Evolutionary conservation across 2,329 filamentous ascomycete genomes (phyloP).

Genomic region (Calcarisporium arbuscula): DNA sequence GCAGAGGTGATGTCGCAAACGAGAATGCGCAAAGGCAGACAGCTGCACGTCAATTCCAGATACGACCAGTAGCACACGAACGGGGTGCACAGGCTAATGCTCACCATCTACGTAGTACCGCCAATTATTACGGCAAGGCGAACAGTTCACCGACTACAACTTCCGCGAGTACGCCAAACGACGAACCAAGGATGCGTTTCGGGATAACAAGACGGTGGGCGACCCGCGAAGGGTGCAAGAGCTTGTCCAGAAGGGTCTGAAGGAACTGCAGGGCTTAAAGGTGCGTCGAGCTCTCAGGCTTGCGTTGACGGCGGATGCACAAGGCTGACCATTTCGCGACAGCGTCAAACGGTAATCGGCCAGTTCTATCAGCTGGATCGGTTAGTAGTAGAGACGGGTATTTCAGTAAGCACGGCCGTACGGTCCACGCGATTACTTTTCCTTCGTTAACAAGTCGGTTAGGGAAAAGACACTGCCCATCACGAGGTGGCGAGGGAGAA

Average conservation of each 20-base stretch:
- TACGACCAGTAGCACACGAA: too few relatives aligned
- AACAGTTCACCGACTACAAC: conserved; percentile 90
- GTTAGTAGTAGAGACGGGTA: conserved; percentile 85
- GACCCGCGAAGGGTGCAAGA: conserved; percentile 79
- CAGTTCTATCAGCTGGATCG: conserved; percentile 91
- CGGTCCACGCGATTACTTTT: neutral
- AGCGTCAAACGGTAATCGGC: conserved; percentile 93
- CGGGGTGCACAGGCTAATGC: conserved; percentile 5
- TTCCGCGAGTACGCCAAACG: conserved; percentile 95
- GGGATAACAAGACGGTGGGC: conserved; percentile 65
- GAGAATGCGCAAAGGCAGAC: too few relatives aligned
- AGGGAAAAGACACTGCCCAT: conserved; percentile 66
- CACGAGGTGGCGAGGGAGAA: conserved; percentile 67
- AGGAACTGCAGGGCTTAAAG: conserved; percentile 86
- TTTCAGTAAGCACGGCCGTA: conserved; percentile 48
- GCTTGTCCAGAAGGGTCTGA: conserved; percentile 79
- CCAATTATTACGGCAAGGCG: conserved; percentile 78
- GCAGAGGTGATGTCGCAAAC: too few relatives aligned
- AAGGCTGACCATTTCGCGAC: conserved; percentile 7
- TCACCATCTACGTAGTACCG: conserved; percentile 75
- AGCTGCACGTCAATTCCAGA: too few relatives aligned
- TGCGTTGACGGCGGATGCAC: conserved; percentile 7
- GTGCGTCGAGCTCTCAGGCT: conserved; percentile 39
- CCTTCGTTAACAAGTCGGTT: conserved; percentile 11
- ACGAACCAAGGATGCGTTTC: conserved; percentile 84